Percentiles rank a stretch among this genome's conserved stretches.
Evolutionary conservation across 768 basidiomycete species (phyloP).

Genomic region (Rhodotorula toruloides): DNA sequence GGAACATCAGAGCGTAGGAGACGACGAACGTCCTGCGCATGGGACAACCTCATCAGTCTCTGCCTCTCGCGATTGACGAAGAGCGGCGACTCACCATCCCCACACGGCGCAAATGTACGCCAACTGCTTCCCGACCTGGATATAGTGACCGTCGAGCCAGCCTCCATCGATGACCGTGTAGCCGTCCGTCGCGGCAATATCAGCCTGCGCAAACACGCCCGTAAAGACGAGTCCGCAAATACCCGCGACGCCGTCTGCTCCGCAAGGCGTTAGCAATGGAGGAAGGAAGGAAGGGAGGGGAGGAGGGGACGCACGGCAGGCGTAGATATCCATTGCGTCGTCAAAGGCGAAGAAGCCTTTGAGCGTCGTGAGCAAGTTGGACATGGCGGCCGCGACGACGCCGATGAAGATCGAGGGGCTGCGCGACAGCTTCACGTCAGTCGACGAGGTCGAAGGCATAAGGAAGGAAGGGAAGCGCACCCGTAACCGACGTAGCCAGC

Average conservation of each 20-base stretch:
- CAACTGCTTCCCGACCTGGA: conserved; percentile 79
- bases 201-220: conserved; percentile 72
- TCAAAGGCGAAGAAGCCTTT: conserved; percentile 53
- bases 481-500: conserved; percentile 51
- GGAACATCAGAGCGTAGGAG: conserved; percentile 41
- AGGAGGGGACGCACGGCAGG: conserved; percentile 56
- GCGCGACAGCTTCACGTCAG: neutral
- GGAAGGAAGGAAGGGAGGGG: neutral
- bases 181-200: conserved; percentile 76
- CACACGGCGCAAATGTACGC: conserved; percentile 50
- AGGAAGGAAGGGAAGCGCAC: neutral
- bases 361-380: conserved; percentile 93
- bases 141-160: conserved; percentile 62
- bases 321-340: conserved; percentile 66
- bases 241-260: conserved; percentile 47
- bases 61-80: conserved; percentile 50
- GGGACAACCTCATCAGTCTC: too few species aligned
- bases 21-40: conserved; percentile 51
- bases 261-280: conserved; percentile 48
- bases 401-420: conserved; percentile 80
- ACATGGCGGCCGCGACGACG: conserved; percentile 70
- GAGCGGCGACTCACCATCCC: conserved; percentile 45
- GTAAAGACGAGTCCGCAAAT: conserved; percentile 59
- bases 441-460: neutral
- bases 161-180: conserved; percentile 61